phyloP scores from a whole-genome alignment of 2,329 filamentous ascomycete genomes.

The Coniochaeta sp. region DNA sequence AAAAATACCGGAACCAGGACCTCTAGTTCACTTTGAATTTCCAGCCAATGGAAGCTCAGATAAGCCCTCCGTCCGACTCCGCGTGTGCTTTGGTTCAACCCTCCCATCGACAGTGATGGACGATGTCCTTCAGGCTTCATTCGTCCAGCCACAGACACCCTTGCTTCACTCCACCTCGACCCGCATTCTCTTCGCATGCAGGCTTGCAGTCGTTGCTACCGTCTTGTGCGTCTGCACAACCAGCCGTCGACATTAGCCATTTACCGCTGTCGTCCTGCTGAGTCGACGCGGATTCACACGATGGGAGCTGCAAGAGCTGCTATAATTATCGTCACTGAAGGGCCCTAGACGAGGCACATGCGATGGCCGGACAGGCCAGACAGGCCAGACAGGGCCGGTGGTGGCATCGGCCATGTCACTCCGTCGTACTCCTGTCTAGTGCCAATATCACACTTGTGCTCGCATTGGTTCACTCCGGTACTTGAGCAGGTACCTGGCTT shows the following conservation, averaged over 20 bases:
- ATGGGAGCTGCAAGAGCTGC: constrained; percentile 9
- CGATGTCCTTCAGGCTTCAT: no score
- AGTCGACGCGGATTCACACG: constrained; percentile 9
- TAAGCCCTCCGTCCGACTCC: constrained; percentile 9
- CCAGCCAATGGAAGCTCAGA: constrained; percentile 18
- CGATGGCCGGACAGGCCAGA: neutral
- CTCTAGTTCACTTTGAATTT: constrained; percentile 20
- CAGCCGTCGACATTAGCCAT: constrained; percentile 18
- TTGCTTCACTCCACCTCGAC: neutral
- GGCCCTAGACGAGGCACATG: neutral
- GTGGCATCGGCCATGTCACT: neutral
- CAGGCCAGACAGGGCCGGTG: neutral
- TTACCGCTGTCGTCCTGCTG: constrained; percentile 15
- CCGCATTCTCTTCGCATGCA: neutral
- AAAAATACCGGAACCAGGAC: constrained; percentile 9
- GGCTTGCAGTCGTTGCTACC: neutral
- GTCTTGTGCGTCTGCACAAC: constrained; percentile 24
- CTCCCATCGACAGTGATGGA: no score
- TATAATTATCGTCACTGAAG: constrained; percentile 18
- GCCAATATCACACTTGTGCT: constrained; percentile 10
- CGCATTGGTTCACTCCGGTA: neutral
- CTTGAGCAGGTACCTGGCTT: neutral
- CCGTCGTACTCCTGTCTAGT: neutral
- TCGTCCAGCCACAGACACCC: no score
- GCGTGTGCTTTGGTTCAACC: constrained; percentile 5